Evolutionary conservation across 2,329 filamentous ascomycete species (phyloP).

Genomic region (Fusarium avenaceum): DNA sequence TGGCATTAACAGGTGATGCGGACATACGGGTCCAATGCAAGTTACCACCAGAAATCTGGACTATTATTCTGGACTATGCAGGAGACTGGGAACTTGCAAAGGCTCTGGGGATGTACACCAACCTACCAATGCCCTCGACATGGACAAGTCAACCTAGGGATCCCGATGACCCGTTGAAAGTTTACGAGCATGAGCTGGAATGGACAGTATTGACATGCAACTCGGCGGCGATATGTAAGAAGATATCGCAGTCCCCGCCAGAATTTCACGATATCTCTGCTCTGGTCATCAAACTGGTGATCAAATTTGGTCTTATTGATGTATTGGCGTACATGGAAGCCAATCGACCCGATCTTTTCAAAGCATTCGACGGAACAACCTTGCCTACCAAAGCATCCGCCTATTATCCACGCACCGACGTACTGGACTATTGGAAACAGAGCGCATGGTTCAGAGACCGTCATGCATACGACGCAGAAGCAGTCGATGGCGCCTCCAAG

Average conservation of each 20-base stretch:
- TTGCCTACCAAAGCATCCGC: constrained; percentile 90
- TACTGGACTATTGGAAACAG: constrained; percentile 92
- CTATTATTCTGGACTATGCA: constrained; percentile 85
- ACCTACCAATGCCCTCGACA: constrained; percentile 76
- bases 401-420: constrained; percentile 85
- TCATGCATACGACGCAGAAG: constrained; percentile 83
- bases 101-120: constrained; percentile 84
- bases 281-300: constrained; percentile 87
- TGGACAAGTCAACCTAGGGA: constrained; percentile 74
- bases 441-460: constrained; percentile 86
- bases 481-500: constrained; percentile 87
- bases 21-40: constrained; percentile 56
- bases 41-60: constrained; percentile 90
- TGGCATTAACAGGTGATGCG: constrained; percentile 53
- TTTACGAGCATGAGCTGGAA: constrained; percentile 83
- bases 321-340: constrained; percentile 77
- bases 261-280: constrained; percentile 80
- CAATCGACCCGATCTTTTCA: constrained; percentile 80
- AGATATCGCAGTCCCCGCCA: constrained; percentile 78
- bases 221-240: constrained; percentile 77
- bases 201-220: constrained; percentile 84
- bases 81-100: constrained; percentile 93
- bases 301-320: constrained; percentile 88
- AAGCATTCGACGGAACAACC: constrained; percentile 86
- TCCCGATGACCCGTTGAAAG: constrained; percentile 74